phyloP scores from a whole-genome alignment of 1,284 basidiomycete species.

The Apiotrichum porosum region DNA sequence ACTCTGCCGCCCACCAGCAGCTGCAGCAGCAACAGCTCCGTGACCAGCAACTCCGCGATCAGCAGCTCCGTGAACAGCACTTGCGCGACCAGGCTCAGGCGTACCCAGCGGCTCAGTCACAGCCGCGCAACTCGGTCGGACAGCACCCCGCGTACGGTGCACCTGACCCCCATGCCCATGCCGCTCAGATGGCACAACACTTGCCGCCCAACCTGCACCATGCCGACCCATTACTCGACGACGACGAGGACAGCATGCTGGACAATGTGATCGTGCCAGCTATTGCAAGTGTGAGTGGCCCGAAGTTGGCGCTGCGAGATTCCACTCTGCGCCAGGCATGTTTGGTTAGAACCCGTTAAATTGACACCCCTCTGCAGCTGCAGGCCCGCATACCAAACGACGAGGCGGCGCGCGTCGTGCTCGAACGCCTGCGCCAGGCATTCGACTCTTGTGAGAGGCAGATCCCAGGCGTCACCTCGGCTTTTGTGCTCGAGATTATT shows the following conservation, averaged over 20 bases:
- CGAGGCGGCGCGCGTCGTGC: constrained; percentile 74
- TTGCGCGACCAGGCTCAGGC: constrained; percentile 3
- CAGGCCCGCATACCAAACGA: constrained; percentile 82
- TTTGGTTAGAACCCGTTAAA: too few relatives aligned
- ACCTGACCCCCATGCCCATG: constrained; percentile 28
- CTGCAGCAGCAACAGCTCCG: neutral
- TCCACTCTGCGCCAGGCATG: too few relatives aligned
- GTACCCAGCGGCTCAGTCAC: constrained; percentile 20
- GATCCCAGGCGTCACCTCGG: constrained; percentile 51
- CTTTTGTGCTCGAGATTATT: constrained; percentile 52
- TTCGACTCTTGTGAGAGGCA: constrained; percentile 88
- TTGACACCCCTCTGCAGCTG: too few relatives aligned
- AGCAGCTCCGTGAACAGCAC: constrained; percentile 16
- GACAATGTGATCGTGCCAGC: constrained; percentile 92
- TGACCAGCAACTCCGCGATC: neutral
- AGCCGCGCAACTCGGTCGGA: constrained; percentile 30
- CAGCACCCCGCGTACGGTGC: neutral
- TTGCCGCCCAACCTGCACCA: constrained; percentile 40
- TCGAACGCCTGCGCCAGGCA: constrained; percentile 77
- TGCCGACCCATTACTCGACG: constrained; percentile 43
- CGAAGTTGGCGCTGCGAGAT: neutral
- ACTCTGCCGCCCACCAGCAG: neutral
- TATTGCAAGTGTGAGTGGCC: constrained; percentile 70
- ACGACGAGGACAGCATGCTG: constrained; percentile 80
- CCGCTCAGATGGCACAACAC: constrained; percentile 53